Evolutionary conservation across 176 grass and related monocot genomes (phyloP), one percentile per base, ranked within the genome.

Genomic region (Oryza officinalis): DNA sequence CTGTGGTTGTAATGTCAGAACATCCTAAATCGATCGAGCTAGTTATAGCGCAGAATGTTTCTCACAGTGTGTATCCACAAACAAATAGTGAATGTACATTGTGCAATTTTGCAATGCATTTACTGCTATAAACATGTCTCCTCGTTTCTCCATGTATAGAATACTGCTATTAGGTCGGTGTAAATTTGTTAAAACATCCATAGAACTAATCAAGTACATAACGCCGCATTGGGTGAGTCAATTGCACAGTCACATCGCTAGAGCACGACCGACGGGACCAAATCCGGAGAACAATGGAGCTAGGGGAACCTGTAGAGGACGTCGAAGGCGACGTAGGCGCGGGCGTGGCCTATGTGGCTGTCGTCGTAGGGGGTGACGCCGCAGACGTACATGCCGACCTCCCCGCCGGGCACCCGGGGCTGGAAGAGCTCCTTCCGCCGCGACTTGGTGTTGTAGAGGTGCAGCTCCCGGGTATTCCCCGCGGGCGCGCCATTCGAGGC

Each of bases 301-400:
- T 8, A 10, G 43, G 50, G 67, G 20, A 46, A 97, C 95, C 95
- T 92, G 81, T 87, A 97, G 41, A 97, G 88, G 59, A 94, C 86
- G 35, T 97, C 95, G 52, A 97, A 97, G 81, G 95, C 93, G 27
- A 97, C 92, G 47, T 97, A 97, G 65, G 88, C 95, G 31, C 95
- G 85, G 27, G 95, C 95, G 78, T 97, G 95, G 25, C 95, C 95
- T 80, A 97, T 91, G 81, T 97, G 95, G 79, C 95, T 94, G 92
- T 92, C 82, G 83, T 97, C 95, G 75, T 97, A 97, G 25, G 92
- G 79, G 59, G 95, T 97, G 75, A 97, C 88, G n/a, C 95, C 95
- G 69, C 95, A 97, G 20, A 97, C 95, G 86, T 97, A 97, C 95
- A 97, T 97, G 61, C 95, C 90, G 45, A 93, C 92, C 79, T 86